Evolutionary conservation across 192 early-diverging fungal genomes (phyloP), one percentile per base, ranked within the genome.

Genomic region (Gigaspora rosea): DNA sequence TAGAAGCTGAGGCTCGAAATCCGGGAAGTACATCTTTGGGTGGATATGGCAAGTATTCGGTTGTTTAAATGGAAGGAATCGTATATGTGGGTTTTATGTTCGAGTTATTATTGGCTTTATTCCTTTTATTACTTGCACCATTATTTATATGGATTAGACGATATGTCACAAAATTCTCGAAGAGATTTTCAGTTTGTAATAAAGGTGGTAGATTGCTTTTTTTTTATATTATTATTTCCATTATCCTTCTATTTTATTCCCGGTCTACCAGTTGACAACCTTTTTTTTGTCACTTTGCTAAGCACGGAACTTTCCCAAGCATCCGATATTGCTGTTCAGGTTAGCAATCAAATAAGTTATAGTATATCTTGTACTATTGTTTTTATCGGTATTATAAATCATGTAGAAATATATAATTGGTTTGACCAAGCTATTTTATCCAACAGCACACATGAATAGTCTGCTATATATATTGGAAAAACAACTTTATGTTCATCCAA

Each of bases 1-100:
- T 90, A 80, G 93, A 94, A 78, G 86, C 87, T 0, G 91, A 92
- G 57, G 86, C 88, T 15, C 83, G 86, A 72, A 78, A 73, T 49
- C 78, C 82, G 20, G 89, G 85, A 22, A 81, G 82, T 15, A 80
- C 68, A 32, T 84, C 84, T 15, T 80, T 85, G 13, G 82, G 84
- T 51, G 85, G 86, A 69, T 68, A 61, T 47, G 82, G 78, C 50
- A 78, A 82, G 77, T 85, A 85, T 66, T 79, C 82, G 47, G 84
- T 85, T 71, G 82, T 85, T 69, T 85, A 81, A 27, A 80, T 36
- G 7, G 27, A 35, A 73, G 22, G 27, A 71, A 15, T 41, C 5
- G 4, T 13, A n/a, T 58, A 57, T 73, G 8, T 56, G 47, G 8
- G 16, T 54, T 57, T 72, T 7, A 7, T 58, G 18, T 36, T 27